Percentiles rank a stretch among this genome's conserved stretches.
Conservation (phyloP, 768 basidiomycete genomes). For the Trametes elegans region DNA sequence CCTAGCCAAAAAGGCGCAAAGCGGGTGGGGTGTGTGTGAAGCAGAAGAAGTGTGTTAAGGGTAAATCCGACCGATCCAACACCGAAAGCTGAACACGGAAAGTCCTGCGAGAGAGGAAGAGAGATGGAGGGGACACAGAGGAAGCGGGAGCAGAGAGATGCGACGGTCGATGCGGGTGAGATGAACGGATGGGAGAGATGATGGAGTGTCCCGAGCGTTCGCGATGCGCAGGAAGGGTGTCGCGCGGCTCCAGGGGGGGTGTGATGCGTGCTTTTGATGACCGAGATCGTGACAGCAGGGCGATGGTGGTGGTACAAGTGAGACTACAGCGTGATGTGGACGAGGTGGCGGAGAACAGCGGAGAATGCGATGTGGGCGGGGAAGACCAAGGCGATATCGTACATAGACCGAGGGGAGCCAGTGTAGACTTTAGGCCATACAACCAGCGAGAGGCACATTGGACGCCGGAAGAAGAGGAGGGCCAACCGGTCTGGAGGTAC, state of each 20-base stretch:
- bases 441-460: neutral
- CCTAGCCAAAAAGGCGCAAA: neutral
- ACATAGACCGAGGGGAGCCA: slow-evolving; percentile 5
- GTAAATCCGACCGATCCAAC: slow-evolving; percentile 17
- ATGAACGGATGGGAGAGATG: neutral
- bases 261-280: slow-evolving; percentile 16
- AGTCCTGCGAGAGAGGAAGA: slow-evolving; percentile 6
- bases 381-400: slow-evolving; percentile 2
- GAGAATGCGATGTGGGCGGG: neutral
- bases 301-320: slow-evolving; percentile 14
- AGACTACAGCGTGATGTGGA: slow-evolving; percentile 14
- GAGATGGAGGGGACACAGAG: neutral
- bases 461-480: too few species aligned
- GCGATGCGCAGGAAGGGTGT: neutral
- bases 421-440: slow-evolving; percentile 5
- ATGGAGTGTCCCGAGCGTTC: neutral
- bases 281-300: slow-evolving; percentile 10
- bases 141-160: slow-evolving; percentile 5
- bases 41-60: neutral
- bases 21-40: neutral
- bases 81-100: slow-evolving; percentile 10
- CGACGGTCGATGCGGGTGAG: slow-evolving; percentile 8
- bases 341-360: neutral
- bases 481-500: too few species aligned
- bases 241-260: neutral